Percentiles rank a stretch among this genome's conserved stretches.
Evolutionary conservation across 169 alveolate genomes (phyloP).

Genomic region (Eimeria necatrix): DNA sequence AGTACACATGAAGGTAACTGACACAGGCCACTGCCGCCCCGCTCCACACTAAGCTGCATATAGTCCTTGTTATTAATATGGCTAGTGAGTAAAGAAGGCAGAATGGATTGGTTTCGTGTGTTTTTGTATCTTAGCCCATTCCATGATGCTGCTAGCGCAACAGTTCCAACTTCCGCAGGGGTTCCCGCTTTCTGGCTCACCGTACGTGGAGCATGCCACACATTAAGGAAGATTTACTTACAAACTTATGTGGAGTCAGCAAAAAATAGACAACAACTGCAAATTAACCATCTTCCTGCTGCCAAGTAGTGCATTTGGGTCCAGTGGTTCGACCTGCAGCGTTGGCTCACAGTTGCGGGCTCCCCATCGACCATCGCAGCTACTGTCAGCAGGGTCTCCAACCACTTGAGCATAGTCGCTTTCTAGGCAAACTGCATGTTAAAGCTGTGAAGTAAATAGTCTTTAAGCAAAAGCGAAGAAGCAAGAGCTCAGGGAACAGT

Average conservation of each 20-base stretch:
- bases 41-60: neutral
- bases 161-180: too few relatives aligned
- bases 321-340: conserved; percentile 26
- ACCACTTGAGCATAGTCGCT: neutral
- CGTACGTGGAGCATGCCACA: too few relatives aligned
- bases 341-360: conserved; percentile 52
- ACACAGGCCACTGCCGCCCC: neutral
- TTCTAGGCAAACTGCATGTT: neutral
- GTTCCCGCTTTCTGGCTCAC: too few relatives aligned
- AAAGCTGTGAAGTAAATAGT: neutral
- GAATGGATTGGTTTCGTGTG: too few relatives aligned
- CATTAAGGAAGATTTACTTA: too few relatives aligned
- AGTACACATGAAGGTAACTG: too few relatives aligned
- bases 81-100: neutral
- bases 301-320: neutral
- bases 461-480: neutral
- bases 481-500: neutral
- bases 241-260: too few relatives aligned
- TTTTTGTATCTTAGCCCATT: neutral
- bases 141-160: neutral
- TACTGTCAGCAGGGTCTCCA: neutral
- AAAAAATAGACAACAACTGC: too few relatives aligned
- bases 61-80: too few relatives aligned
- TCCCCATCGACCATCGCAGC: neutral
- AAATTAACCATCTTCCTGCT: neutral